Percentiles rank a stretch among this genome's conserved stretches.
Evolutionary conservation across 495 filamentous ascomycete species (phyloP).

Genomic region (Arthonia radiata): DNA sequence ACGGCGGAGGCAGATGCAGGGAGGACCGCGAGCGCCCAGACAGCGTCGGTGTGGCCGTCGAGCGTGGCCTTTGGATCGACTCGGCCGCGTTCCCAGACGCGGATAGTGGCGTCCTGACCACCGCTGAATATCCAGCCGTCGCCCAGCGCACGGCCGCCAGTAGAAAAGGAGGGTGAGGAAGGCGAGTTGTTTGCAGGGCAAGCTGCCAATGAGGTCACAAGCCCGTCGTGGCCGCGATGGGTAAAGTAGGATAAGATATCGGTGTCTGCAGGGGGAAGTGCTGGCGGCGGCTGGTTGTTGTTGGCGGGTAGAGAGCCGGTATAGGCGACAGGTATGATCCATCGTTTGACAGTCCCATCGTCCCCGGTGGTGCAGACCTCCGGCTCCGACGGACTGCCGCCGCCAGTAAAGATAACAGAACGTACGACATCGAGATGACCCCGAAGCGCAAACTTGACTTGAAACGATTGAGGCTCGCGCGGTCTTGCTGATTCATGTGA

Average conservation of each 20-base stretch:
- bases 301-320: constrained; percentile 32
- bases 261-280: no score
- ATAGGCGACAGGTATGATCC: constrained; percentile 59
- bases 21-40: constrained; percentile 86
- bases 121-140: constrained; percentile 98
- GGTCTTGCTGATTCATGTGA: constrained; percentile 19
- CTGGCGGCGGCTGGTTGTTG: no score
- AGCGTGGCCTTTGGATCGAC: constrained; percentile 91
- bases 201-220: constrained; percentile 69
- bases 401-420: constrained; percentile 84
- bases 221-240: constrained; percentile 71
- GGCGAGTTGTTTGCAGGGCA: no score
- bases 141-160: constrained; percentile 57
- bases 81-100: constrained; percentile 81
- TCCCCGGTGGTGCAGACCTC: constrained; percentile 94
- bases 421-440: constrained; percentile 87
- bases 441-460: constrained; percentile 72
- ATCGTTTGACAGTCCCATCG: constrained; percentile 84
- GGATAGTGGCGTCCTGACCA: constrained; percentile 75
- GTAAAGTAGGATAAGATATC: constrained; percentile 87
- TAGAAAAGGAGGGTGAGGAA: constrained; percentile 54
- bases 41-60: constrained; percentile 80
- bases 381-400: constrained; percentile 77
- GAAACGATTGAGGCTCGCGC: constrained; percentile 48
- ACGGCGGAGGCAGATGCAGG: constrained; percentile 58